Conservation (phyloP, 371 early-diverging fungal genomes). For the Haplosporangium sp. region DNA sequence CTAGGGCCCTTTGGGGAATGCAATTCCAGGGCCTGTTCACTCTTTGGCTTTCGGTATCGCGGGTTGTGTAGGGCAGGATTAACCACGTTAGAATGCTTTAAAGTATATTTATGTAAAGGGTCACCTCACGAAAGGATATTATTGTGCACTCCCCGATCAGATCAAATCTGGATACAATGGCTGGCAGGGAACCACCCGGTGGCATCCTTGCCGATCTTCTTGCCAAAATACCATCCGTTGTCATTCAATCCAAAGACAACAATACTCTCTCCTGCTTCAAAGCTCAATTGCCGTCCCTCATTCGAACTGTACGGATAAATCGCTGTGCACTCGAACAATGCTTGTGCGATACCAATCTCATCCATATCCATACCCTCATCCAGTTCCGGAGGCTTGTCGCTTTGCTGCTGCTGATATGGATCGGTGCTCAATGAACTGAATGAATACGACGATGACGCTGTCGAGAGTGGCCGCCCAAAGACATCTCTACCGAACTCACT, state of each 20-base stretch:
- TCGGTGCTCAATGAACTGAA: slow-evolving; percentile 5
- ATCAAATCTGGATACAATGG: slow-evolving; percentile 45
- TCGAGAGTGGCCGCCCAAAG: slow-evolving; percentile 15
- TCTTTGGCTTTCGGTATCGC: too few relatives aligned
- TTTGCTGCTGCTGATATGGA: not conserved
- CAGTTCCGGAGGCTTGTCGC: slow-evolving; percentile 34
- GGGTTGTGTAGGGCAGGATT: too few relatives aligned
- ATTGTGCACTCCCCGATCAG: not conserved
- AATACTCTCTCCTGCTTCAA: slow-evolving; percentile 54
- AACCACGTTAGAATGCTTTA: too few relatives aligned
- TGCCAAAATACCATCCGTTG: slow-evolving; percentile 52
- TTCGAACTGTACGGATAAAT: slow-evolving; percentile 47
- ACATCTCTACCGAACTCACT: not conserved
- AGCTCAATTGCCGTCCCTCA: slow-evolving; percentile 36
- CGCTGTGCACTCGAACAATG: slow-evolving; percentile 52
- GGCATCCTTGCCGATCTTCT: slow-evolving; percentile 45
- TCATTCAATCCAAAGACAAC: slow-evolving; percentile 53
- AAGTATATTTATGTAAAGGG: too few relatives aligned
- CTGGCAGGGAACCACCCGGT: slow-evolving; percentile 53
- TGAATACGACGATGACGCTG: slow-evolving; percentile 24
- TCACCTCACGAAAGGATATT: not conserved
- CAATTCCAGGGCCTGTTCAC: too few relatives aligned
- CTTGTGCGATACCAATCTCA: slow-evolving; percentile 53
- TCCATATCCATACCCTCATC: slow-evolving; percentile 50
- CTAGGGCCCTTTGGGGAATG: too few relatives aligned